A percentile compares a stretch with the other conserved stretches of the same genome.
Conservation (phyloP, 2,329 filamentous ascomycete genomes). For the Didymella pomorum region DNA sequence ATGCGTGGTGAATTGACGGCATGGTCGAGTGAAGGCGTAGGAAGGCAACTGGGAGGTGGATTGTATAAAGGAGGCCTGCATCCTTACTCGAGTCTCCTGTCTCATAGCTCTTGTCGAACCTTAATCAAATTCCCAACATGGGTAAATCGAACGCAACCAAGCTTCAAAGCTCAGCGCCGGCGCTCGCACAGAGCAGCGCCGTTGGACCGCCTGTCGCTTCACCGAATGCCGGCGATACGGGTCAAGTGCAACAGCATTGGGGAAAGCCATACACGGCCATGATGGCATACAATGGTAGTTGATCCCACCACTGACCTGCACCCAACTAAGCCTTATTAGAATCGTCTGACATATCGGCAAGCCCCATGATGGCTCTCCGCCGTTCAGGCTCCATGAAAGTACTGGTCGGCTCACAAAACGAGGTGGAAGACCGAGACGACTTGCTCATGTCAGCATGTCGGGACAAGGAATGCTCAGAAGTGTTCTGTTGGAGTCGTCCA, state of each 20-base stretch:
- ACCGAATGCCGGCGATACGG: too few relatives aligned
- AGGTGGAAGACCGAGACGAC: not conserved
- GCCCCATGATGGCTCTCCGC: not conserved
- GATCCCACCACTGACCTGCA: not conserved
- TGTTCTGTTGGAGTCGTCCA: not conserved
- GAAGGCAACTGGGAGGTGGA: too few relatives aligned
- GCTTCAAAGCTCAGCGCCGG: too few relatives aligned
- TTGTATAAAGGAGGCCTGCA: too few relatives aligned
- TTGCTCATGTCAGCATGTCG: not conserved
- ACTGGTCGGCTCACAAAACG: not conserved
- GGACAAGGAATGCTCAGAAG: not conserved
- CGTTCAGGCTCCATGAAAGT: not conserved
- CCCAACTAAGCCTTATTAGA: not conserved
- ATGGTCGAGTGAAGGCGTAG: too few relatives aligned
- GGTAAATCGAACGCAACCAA: too few relatives aligned
- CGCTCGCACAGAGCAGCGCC: too few relatives aligned
- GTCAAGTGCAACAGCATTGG: not conserved
- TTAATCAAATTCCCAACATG: too few relatives aligned
- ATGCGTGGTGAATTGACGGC: too few relatives aligned
- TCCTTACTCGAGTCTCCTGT: too few relatives aligned
- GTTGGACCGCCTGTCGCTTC: too few relatives aligned
- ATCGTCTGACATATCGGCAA: not conserved
- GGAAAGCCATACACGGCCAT: constrained; percentile 5
- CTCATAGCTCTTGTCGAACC: too few relatives aligned
- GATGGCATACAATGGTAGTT: not conserved